Evolutionary conservation across 768 basidiomycete species (phyloP).

Genomic region (Boletus patriciae): DNA sequence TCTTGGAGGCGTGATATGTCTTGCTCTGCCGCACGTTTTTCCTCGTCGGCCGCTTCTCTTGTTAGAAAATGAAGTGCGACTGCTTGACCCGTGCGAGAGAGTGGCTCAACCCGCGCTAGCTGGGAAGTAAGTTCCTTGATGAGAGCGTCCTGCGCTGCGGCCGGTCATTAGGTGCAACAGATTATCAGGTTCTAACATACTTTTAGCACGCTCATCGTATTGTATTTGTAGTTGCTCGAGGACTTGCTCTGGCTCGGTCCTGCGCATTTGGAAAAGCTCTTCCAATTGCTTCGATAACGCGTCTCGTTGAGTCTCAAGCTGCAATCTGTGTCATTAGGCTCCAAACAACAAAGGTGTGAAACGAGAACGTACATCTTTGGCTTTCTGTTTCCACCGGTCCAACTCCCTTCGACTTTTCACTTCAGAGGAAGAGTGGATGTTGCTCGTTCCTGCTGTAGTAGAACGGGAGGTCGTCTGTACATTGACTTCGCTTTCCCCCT

Average conservation of each 20-base stretch:
- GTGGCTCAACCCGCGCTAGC: conserved; percentile 54
- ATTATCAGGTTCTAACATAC: conserved; percentile 35
- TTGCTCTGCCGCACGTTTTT: conserved; percentile 53
- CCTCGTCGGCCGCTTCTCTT: conserved; percentile 70
- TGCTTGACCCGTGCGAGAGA: conserved; percentile 48
- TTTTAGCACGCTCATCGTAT: conserved; percentile 51
- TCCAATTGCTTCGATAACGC: conserved; percentile 56
- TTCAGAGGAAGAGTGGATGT: conserved; percentile 13
- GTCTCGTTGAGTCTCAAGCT: conserved; percentile 44
- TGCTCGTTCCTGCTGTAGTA: conserved; percentile 10
- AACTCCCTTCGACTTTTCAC: conserved; percentile 23
- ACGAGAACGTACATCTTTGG: conserved; percentile 22
- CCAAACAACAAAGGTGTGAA: not conserved
- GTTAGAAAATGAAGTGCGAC: conserved; percentile 66
- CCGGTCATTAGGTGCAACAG: conserved; percentile 4
- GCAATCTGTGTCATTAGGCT: not conserved
- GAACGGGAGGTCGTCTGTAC: conserved; percentile 3
- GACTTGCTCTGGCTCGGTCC: conserved; percentile 64
- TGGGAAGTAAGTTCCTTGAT: conserved; percentile 50
- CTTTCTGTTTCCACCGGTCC: conserved; percentile 33
- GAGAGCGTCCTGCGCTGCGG: conserved; percentile 55
- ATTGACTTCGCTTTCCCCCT: conserved; percentile 1
- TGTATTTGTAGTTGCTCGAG: conserved; percentile 49
- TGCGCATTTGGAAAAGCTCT: conserved; percentile 54
- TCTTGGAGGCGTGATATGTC: conserved; percentile 48